Evolutionary conservation across 305 asterid species (phyloP), one percentile per base, ranked within the genome.

Genomic region (Fraxinus baroniana): DNA sequence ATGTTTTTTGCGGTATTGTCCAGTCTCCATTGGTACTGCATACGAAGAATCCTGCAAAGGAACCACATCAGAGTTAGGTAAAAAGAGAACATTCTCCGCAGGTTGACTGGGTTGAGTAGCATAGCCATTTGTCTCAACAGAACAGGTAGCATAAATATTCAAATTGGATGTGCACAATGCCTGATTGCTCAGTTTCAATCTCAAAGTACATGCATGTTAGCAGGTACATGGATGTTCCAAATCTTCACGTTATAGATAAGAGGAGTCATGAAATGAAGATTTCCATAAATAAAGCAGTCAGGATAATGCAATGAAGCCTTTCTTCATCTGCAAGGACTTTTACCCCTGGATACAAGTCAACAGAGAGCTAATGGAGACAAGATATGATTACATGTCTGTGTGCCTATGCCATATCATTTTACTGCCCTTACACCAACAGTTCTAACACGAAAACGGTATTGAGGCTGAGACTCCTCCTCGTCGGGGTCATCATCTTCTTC

Each of bases 381-480:
- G 33, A 26, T 44, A 76, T 22, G 49, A 35, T 15, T n/a, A 7
- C 30, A 36, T 18, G 30, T 28, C 66, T 24, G 55, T 36, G 74
- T 60, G 13, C 6, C 46, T 55, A 1, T 57, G 60, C 7, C 60
- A 49, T 13, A 39, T 86, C 76, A 87, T 83, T 87, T 86, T 8
- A 87, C 92, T 41, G 91, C 81, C 15, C 86, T 88, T 62, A 89
- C 91, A 17, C 91, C 91, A 39, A 85, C 85, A 41, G 86, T 89
- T 80, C 73, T 89, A 73, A 90, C 89, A 70, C 84, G 90, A 81
- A 95, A 94, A 44, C 97, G 82, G 76, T 91, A 95, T 72, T 94
- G 99, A 52, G 97, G 97, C 80, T 85, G 93, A 83, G 89, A 89
- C 75, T 87, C 94, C 24, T 86, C 91, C 3, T 91, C 94, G 0